phyloP scores from a whole-genome alignment of 345 rosid species.

The Mangifera indica region DNA sequence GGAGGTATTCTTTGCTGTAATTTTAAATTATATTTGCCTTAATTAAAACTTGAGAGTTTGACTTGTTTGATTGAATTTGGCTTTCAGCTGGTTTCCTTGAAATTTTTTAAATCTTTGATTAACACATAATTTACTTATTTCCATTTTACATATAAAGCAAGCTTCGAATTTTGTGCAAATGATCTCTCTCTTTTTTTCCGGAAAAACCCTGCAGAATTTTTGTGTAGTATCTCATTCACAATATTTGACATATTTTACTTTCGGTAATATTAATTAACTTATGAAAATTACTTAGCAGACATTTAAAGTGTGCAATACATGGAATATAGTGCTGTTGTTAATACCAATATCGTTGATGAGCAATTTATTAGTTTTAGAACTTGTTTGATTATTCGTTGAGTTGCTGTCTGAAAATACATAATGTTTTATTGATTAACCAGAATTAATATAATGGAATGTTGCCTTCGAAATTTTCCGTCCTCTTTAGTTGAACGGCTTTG shows the following conservation, averaged over 20 bases:
- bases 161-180: background rate
- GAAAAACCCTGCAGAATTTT: background rate
- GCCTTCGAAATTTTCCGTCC: no score
- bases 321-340: background rate
- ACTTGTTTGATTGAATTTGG: background rate
- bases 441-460: background rate
- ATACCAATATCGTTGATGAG: background rate
- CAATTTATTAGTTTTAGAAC: background rate
- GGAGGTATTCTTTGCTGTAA: conserved; percentile 45
- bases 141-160: background rate
- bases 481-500: no score
- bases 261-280: background rate
- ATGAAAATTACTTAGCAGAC: background rate
- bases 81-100: background rate
- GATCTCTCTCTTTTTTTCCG: background rate
- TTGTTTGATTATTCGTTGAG: background rate
- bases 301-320: background rate
- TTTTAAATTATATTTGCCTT: background rate
- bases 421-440: background rate
- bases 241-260: background rate
- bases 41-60: background rate
- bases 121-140: background rate
- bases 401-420: background rate
- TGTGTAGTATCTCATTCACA: background rate
- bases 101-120: background rate